Percentiles rank a stretch among this genome's conserved stretches.
phyloP scores from a whole-genome alignment of 306 rosid species.

The Vicia sativa region DNA sequence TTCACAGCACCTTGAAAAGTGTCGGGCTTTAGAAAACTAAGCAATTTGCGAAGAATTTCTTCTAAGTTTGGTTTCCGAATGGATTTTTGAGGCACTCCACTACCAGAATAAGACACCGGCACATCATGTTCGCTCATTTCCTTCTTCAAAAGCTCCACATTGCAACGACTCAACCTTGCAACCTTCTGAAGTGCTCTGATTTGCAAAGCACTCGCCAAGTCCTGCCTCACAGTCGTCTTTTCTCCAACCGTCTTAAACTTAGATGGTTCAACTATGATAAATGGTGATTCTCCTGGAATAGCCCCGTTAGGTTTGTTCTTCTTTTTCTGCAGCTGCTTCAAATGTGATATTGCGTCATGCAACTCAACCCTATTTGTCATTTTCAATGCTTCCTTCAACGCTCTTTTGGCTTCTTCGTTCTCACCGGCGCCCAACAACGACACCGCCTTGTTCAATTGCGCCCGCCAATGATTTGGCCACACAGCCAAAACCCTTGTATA shows the following conservation, averaged over 20 bases:
- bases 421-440: conserved; percentile 94
- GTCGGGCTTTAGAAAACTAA: conserved; percentile 83
- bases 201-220: conserved; percentile 66
- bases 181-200: conserved; percentile 90
- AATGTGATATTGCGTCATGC: conserved; percentile 92
- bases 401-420: conserved; percentile 85
- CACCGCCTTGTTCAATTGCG: conserved; percentile 97
- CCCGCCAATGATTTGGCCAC: conserved; percentile 99
- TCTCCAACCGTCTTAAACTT: conserved; percentile 79
- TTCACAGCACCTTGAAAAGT: conserved; percentile 96
- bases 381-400: conserved; percentile 93
- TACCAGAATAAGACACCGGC: conserved; percentile 85
- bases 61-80: conserved; percentile 90
- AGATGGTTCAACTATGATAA: conserved; percentile 59
- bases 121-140: conserved; percentile 86
- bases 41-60: conserved; percentile 81
- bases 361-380: conserved; percentile 97
- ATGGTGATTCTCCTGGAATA: conserved; percentile 64
- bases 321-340: conserved; percentile 96
- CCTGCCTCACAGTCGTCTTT: conserved; percentile 72
- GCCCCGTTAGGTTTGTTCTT: conserved; percentile 69
- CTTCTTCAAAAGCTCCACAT: conserved; percentile 78
- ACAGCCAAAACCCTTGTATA: conserved; percentile 91
- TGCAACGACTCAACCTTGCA: conserved; percentile 86
- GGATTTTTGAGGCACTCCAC: conserved; percentile 84